Evolutionary conservation across 2,329 filamentous ascomycete genomes (phyloP), one percentile per base, ranked within the genome.

Genomic region (Dactylellina sp.): DNA sequence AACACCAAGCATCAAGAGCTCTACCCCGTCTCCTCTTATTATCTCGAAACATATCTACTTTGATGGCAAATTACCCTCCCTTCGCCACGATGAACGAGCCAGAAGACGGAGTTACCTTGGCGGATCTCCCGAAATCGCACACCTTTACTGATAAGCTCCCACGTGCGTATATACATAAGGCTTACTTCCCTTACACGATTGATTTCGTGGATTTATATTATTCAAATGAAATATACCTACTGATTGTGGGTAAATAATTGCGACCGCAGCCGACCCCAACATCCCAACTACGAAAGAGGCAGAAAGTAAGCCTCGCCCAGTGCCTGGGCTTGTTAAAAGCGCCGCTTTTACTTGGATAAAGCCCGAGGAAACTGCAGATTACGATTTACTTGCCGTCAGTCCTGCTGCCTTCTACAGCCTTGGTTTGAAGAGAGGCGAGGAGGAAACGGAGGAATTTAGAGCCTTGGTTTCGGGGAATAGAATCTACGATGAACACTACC

Each of bases 341-440:
- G 94, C 95, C 2, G 82, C 94, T 56, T 99, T 91, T 82, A 96
- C 93, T 7, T 99, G 89, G 85, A 93, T 99, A 18, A 88, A 93
- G 2, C 95, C 95, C 0, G 90, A 94, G 78, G 82, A 85, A 18
- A 86, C 89, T 24, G 32, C 71, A 4, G 86, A 90, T 20, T 88
- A 92, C 0, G 91, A 97, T 79, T 84, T 99, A 14, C 85, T 98
- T 1, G 90, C 88, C 5, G 89, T 96, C 1, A 97, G 93, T 75
- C 86, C 88, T 1, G 88, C 88, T 1, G 94, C 93, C 0, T 84
- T 98, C 82, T 85, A 84, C 56, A 92, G 97, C 78, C 83, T 99
- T n/a, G 91, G 91, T 0, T 87, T 99, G 71, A 84, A 85, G 18
- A 81, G 85, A 0, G 87, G 86, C 1, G 91, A 95, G 77, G 88